A percentile compares a stretch with the other conserved stretches of the same genome.
Evolutionary conservation across 495 filamentous ascomycete genomes (phyloP).

Genomic region (Geoglossum glabrum): DNA sequence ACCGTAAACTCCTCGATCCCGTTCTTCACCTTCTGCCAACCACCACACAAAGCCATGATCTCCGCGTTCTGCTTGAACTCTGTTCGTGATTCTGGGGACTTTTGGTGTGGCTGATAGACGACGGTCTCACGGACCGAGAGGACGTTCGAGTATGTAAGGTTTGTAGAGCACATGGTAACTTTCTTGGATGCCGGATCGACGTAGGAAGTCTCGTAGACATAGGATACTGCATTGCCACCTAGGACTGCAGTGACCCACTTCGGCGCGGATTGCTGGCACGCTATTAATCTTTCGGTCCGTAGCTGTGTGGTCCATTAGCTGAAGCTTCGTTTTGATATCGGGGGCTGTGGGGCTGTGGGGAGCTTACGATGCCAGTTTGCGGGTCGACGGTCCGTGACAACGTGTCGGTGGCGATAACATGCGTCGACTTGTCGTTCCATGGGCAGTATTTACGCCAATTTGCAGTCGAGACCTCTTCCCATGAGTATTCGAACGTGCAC

Average conservation of each 20-base stretch:
- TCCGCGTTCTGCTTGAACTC: conserved; percentile 70
- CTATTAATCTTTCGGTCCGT: conserved; percentile 91
- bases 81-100: conserved; percentile 38
- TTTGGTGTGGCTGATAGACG: conserved; percentile 45
- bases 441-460: conserved; percentile 99
- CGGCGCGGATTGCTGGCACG: conserved; percentile 73
- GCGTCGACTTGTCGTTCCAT: conserved; percentile 89
- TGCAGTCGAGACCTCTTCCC: conserved; percentile 95
- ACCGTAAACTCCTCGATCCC: conserved; percentile 83
- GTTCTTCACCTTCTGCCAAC: conserved; percentile 88
- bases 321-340: background rate
- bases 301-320: conserved; percentile 27
- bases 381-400: conserved; percentile 64
- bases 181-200: conserved; percentile 64
- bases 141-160: conserved; percentile 76
- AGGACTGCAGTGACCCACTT: conserved; percentile 68
- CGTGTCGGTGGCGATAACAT: conserved; percentile 90
- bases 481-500: conserved; percentile 88
- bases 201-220: conserved; percentile 88
- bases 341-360: background rate
- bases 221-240: conserved; percentile 53
- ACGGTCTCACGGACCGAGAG: conserved; percentile 81
- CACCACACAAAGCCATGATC: conserved; percentile 85
- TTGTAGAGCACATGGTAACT: conserved; percentile 84
- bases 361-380: conserved; percentile 58